Base-by-base conservation (phyloP, 495 filamentous ascomycete species). In the Penicillium lividum region DNA sequence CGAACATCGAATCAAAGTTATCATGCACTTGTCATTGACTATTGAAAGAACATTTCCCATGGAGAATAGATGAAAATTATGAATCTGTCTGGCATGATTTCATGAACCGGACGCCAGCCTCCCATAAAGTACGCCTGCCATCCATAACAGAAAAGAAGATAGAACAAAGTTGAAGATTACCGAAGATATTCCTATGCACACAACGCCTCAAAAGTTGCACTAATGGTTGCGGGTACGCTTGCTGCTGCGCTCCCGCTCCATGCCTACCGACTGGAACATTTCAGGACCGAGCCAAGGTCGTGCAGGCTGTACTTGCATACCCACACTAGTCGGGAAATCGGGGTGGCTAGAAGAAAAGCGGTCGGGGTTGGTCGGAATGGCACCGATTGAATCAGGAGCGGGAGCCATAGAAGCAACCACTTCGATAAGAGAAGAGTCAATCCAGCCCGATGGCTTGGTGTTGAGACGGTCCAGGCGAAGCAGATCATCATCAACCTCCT, bases 401-500 rank as follows among this genome's bases (percentile, higher is more conserved):
- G 65, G 47, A 13, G 66, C 62, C 15, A 13, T n/a, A 13, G 75
- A 70, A 18, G 73, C 64, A 9, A 77, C 68, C 2, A 73, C 36
- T n/a, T 77, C 70, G 53, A 74, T 58, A 3, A 80, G 67, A 43
- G 62, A 62, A 6, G 61, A 55, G 42, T 80, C 77, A n/a, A 80
- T 68, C 65, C 72, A 78, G 27, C 68, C 61, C 3, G 57, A 44
- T 0, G 73, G 69, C 59, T 75, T 76, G 49, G 15, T 56, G 25
- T 67, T 64, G 25, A 80, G 64, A 10, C 72, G 72, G 47, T 79
- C 78, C 67, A 90, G 85, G 50, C 83, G 78, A 8, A 81, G 77
- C 43, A 84, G 67, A 65, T 90, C 87, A 46, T 80, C 77, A 45
- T 82, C 78, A 11, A 81, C 79, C 43, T 89, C 86, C 27, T 86